Conservation (phyloP, 1,139 yeast species). For the Martiniozyma asiatica region DNA sequence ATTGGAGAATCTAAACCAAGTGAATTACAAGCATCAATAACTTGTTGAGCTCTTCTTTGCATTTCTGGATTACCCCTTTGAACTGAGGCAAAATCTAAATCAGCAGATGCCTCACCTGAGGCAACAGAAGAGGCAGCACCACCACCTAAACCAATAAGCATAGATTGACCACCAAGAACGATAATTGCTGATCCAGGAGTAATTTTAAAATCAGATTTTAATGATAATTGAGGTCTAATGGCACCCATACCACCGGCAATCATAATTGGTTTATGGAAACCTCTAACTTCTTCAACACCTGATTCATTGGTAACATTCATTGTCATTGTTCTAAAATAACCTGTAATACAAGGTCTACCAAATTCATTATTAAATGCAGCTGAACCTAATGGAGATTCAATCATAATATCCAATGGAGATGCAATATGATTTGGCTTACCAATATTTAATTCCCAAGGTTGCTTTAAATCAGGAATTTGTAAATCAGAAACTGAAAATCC, state of each 20-base stretch:
- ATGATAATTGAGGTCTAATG: slow-evolving; percentile 83
- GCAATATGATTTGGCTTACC: slow-evolving; percentile 95
- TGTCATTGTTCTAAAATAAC: slow-evolving; percentile 92
- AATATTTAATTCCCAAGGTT: slow-evolving; percentile 88
- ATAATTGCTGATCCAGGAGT: slow-evolving; percentile 89
- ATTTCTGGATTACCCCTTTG: slow-evolving; percentile 99
- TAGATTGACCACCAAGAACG: slow-evolving; percentile 96
- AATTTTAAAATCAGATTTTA: slow-evolving; percentile 66
- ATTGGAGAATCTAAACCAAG: slow-evolving; percentile 76
- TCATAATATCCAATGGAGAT: slow-evolving; percentile 85
- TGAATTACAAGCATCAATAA: slow-evolving; percentile 85
- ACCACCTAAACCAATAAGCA: slow-evolving; percentile 98
- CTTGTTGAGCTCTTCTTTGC: slow-evolving; percentile 98
- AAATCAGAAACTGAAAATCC: slow-evolving; percentile 92
- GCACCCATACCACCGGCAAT: slow-evolving; percentile 99
- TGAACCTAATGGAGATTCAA: slow-evolving; percentile 94
- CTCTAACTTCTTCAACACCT: slow-evolving; percentile 69
- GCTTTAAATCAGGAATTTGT: slow-evolving; percentile 70
- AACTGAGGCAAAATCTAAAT: slow-evolving; percentile 94
- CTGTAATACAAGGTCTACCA: slow-evolving; percentile 95
- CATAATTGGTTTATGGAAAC: slow-evolving; percentile 98
- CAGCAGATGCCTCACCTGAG: slow-evolving; percentile 93
- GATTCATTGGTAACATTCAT: slow-evolving; percentile 54
- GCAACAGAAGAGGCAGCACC: slow-evolving; percentile 97
- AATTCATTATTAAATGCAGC: slow-evolving; percentile 98